Percentiles rank a stretch among this genome's conserved stretches.
phyloP scores from a whole-genome alignment of 257 asterid genomes.

The Rauvolfia tetraphylla region DNA sequence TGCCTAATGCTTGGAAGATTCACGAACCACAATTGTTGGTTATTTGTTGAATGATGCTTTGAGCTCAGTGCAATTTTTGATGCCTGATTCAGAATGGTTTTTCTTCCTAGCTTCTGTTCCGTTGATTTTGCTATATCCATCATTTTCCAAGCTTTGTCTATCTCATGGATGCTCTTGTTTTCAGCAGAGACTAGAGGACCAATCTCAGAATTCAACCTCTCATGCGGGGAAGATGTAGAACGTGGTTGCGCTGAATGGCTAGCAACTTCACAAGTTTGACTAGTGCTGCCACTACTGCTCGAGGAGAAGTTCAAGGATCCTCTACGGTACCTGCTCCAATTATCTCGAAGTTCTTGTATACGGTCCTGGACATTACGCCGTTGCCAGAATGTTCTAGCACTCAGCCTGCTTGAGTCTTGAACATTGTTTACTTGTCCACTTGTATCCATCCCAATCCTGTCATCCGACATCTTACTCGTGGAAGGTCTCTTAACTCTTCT shows the following conservation, averaged over 20 bases:
- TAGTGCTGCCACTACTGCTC: constrained; percentile 23
- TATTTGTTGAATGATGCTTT: constrained; percentile 19
- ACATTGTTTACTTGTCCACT: constrained; percentile 21
- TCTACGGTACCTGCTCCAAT: constrained; percentile 51
- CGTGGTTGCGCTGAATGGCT: constrained; percentile 17
- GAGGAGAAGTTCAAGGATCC: constrained; percentile 50
- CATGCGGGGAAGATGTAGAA: constrained; percentile 25
- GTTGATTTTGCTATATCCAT: constrained; percentile 52
- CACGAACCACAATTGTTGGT: constrained; percentile 13
- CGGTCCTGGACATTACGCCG: constrained; percentile 55
- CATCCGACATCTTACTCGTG: constrained; percentile 10
- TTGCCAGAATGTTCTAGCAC: constrained; percentile 45
- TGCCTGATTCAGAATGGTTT: constrained; percentile 16
- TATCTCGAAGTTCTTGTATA: constrained; percentile 49
- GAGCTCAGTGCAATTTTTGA: constrained; percentile 22
- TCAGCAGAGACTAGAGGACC: constrained; percentile 24
- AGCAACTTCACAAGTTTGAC: constrained; percentile 19
- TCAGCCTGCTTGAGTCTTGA: constrained; percentile 21
- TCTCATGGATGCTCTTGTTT: constrained; percentile 27
- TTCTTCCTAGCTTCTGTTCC: constrained; percentile 14
- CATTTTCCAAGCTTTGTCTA: constrained; percentile 72
- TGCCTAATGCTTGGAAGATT: constrained; percentile 21
- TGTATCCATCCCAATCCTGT: constrained; percentile 18
- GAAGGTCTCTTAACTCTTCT: constrained; percentile 26
- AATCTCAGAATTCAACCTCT: constrained; percentile 25